Percentiles rank a stretch among this genome's conserved stretches.
Conservation (phyloP, 257 asterid genomes). For the Haberlea rhodopensis region DNA sequence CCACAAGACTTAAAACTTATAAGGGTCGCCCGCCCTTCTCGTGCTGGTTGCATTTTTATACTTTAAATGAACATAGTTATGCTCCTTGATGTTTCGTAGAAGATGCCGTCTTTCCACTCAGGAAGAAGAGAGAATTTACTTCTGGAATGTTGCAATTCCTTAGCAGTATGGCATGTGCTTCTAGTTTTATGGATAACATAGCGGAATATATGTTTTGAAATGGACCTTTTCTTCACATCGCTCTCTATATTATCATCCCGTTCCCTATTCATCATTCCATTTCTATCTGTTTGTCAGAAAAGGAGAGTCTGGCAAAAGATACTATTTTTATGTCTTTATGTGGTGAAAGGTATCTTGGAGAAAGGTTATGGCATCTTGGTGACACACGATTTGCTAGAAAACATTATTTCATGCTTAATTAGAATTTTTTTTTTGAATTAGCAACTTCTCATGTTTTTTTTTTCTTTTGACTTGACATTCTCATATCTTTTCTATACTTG, state of each 20-base stretch:
- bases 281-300: background rate
- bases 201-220: background rate
- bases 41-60: background rate
- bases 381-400: conserved; percentile 3
- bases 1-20: conserved; percentile 13
- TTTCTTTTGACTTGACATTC: conserved; percentile 18
- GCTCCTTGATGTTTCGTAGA: conserved; percentile 9
- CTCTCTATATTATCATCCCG: no score
- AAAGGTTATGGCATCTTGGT: background rate
- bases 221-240: background rate
- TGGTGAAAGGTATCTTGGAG: conserved; percentile 8
- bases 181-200: background rate
- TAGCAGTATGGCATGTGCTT: background rate
- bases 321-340: background rate
- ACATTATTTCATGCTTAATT: no score
- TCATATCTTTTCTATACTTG: conserved; percentile 27
- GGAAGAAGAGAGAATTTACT: background rate
- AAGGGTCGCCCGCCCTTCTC: background rate
- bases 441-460: conserved; percentile 13
- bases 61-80: conserved; percentile 1
- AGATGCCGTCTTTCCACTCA: background rate
- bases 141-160: background rate
- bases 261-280: background rate
- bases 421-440: conserved; percentile 15
- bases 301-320: background rate